Conservation (phyloP, 495 filamentous ascomycete species). For the Xylaria flabelliformis region DNA sequence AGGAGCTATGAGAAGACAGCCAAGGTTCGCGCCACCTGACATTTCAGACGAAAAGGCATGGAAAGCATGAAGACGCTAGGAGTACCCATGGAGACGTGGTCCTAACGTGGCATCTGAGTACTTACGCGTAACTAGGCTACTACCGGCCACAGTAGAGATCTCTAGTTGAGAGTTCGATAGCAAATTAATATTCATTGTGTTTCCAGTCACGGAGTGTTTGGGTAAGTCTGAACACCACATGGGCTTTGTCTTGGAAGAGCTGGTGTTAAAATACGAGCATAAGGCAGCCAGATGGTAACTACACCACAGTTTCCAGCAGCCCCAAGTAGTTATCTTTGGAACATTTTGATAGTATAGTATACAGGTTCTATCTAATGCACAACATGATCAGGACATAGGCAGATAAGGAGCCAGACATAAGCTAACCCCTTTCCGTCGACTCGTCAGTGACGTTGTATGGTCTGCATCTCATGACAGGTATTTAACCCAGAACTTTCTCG, state of each 20-base stretch:
- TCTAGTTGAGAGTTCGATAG: not conserved
- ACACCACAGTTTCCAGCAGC: not conserved
- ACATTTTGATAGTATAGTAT: not conserved
- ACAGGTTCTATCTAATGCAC: not conserved
- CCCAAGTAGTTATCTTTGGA: not conserved
- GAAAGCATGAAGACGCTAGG: not conserved
- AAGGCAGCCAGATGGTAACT: not conserved
- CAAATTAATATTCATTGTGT: not conserved
- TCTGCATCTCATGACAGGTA: not conserved
- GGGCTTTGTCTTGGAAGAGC: not conserved
- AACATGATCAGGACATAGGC: conserved; percentile 18
- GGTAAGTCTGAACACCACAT: not conserved
- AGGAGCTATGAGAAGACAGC: too few species aligned
- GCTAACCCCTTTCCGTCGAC: not conserved
- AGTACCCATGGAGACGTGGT: not conserved
- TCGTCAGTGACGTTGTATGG: not conserved
- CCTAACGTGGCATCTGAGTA: not conserved
- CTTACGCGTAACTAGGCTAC: not conserved
- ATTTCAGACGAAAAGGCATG: not conserved
- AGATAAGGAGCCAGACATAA: not conserved
- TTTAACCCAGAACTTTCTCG: conserved; percentile 72
- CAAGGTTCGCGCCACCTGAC: not conserved
- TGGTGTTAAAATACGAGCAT: not conserved
- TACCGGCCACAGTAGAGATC: not conserved
- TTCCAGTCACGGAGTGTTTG: not conserved